Base-by-base conservation (phyloP, 225 moss, liverwort and hornwort genomes). In the Bryoerythrophyllum caledonicum region DNA sequence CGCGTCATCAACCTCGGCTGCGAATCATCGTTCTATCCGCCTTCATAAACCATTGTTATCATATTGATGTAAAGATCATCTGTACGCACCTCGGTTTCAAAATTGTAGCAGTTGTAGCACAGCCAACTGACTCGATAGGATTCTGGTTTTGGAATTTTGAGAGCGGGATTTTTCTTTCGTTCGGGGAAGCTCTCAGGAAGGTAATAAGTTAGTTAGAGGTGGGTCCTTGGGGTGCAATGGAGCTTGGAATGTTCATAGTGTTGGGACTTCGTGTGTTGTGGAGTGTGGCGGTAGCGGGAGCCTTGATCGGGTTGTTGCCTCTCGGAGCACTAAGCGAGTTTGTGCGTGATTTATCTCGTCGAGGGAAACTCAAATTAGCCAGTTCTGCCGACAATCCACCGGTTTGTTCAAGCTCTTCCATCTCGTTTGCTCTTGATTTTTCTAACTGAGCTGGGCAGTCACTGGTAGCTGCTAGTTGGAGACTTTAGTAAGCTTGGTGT, bases 341-440 rank as follows among this genome's bases (percentile, higher is more conserved):
- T 26, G 79, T 86, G 67, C 81, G 83, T 11, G 71, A 81, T 26
- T 11, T 83, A 48, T 70, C 68, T 74, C 81, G 86, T 30, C 79
- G 88, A 66, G 88, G 88, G 51, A 89, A 89, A 77, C 81, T 89
- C 60, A 89, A 81, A 64, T 72, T 77, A 83, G 74, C 86, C 12
- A 46, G 54, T 8, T 54, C 40, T 21, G 67, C 72, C 27, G 38
- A 79, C 0, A 72, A 73, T 24, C 57, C 61, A 38, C 88, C 83
- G 83, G 83, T 83, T 48, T 11, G 49, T 81, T 55, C 23, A 41
- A 53, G 58, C 17, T 41, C 37, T 30, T 52, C 51, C 60, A 28
- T 53, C 17, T 17, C 38, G 2, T 57, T 21, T 48, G 43, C 46
- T 52, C 11, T 23, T 52, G 6, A 17, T 14, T 3, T 55, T 55